Evolutionary conservation across 495 filamentous ascomycete genomes (phyloP), one percentile per base, ranked within the genome.

Genomic region (Tuber melanosporum): DNA sequence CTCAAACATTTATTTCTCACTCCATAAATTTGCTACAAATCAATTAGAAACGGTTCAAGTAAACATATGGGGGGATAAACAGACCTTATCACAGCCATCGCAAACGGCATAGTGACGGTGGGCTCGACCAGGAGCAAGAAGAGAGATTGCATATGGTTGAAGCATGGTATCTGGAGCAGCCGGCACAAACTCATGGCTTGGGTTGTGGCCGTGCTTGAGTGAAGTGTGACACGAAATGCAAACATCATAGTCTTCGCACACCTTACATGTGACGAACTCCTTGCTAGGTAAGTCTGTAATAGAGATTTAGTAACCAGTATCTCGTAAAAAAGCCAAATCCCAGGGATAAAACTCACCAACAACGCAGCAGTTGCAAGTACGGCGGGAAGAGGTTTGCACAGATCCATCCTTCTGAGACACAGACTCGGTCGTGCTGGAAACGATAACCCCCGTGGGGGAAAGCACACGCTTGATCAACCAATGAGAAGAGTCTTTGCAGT

Each of bases 1-100:
- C 92, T 91, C 79, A 98, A 87, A 86, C 95, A 99, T 88, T 99
- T 99, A 89, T 98, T 92, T 80, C 95, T 95, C 69, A 97, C 89
- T 80, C 95, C 95, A 82, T 89, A 88, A 81, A 99, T 96, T 81
- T 88, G 89, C 88, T 91, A 75, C 45, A 52, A 26, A 12, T 36
- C 45, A 71, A 72, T 87, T 84, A 87, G 84, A 46, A 62, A 70
- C 69, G n/a, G n/a, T 75, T 43, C 32, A 57, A 52, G 41, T 46
- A 44, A 79, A 43, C 15, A 52, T 36, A 73, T 73, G 36, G 69
- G 43, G 49, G 75, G 9, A 49, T 17, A 15, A 66, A 81, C 80
- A 77, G 86, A 91, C 90, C 86, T 92, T 91, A 76, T 99, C 93
- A 84, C 95, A 99, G 66, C 94, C 93, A 86, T 99, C 95, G 83